Conservation (phyloP, 495 filamentous ascomycete species). For the Aspergillus cavernicola region DNA sequence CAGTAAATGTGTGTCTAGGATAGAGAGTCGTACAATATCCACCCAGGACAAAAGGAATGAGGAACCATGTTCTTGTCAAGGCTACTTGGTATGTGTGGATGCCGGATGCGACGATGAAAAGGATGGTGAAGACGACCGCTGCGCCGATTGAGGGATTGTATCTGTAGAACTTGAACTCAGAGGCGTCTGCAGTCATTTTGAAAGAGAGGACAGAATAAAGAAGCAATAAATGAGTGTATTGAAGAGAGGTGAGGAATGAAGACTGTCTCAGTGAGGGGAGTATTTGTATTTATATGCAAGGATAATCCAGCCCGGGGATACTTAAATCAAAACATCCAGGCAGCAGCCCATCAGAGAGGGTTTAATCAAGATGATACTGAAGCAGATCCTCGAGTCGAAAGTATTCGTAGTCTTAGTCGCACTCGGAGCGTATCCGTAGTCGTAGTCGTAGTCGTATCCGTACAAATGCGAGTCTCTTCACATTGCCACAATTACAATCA, state of each 20-base stretch:
- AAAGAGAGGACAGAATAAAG: not conserved
- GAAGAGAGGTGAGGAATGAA: not conserved
- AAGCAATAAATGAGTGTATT: not conserved
- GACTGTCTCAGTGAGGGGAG: no score
- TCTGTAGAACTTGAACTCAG: not conserved
- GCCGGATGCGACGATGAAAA: not conserved
- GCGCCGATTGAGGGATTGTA: not conserved
- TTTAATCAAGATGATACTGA: no score
- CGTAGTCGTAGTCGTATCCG: not conserved
- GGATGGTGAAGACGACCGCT: not conserved
- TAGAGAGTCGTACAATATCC: slow-evolving; percentile 43
- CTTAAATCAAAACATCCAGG: no score
- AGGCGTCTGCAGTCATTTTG: not conserved
- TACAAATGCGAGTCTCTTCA: not conserved
- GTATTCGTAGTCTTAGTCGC: not conserved
- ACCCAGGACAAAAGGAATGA: slow-evolving; percentile 52
- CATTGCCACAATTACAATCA: no score
- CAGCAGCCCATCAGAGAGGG: no score
- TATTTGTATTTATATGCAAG: no score
- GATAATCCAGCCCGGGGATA: no score
- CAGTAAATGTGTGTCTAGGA: not conserved
- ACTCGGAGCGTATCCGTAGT: not conserved
- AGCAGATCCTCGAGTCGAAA: not conserved
- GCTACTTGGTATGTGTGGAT: slow-evolving; percentile 1
- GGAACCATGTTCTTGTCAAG: slow-evolving; percentile 29